Evolutionary conservation across 2,329 filamentous ascomycete genomes (phyloP).

Genomic region (Exophiala sp.): DNA sequence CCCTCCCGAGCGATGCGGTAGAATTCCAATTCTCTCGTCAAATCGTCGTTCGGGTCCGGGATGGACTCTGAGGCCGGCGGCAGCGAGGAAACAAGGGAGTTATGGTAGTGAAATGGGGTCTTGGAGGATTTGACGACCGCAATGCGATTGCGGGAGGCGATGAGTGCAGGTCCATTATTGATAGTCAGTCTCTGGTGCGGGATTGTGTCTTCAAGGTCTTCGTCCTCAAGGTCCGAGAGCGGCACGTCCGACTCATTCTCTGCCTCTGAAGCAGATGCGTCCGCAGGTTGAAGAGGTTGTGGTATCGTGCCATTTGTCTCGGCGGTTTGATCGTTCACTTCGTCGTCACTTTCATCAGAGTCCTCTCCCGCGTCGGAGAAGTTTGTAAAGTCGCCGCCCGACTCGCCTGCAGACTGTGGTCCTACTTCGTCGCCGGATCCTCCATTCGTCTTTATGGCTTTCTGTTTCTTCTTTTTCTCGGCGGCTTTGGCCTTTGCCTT

Average conservation of each 20-base stretch:
- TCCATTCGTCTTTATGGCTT: constrained; percentile 17
- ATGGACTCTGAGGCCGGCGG: constrained; percentile 59
- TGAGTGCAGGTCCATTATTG: constrained; percentile 89
- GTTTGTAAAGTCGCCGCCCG: constrained; percentile 2
- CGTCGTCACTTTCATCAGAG: not conserved
- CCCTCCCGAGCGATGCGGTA: constrained; percentile 83
- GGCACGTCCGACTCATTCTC: constrained; percentile 82
- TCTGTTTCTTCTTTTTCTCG: constrained; percentile 42
- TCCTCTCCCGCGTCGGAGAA: not conserved
- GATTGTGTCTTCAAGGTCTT: constrained; percentile 78
- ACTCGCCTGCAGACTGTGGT: no score
- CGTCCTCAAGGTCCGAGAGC: constrained; percentile 74
- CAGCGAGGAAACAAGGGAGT: constrained; percentile 61
- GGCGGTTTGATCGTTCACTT: constrained; percentile 17
- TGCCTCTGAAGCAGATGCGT: constrained; percentile 56
- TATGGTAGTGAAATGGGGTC: constrained; percentile 76
- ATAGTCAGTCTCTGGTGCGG: constrained; percentile 91
- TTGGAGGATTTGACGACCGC: constrained; percentile 51
- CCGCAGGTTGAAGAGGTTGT: constrained; percentile 37
- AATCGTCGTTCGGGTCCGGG: constrained; percentile 79
- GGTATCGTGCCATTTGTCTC: constrained; percentile 32
- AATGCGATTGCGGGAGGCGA: constrained; percentile 66
- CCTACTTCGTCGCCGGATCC: no score
- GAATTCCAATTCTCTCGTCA: constrained; percentile 86
- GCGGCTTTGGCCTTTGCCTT: constrained; percentile 55